These are phyloP conservation scores for Aspergillus asperescens DNA, from an alignment of 495 filamentous ascomycete species.

Conservation along the genomic window DNA sequence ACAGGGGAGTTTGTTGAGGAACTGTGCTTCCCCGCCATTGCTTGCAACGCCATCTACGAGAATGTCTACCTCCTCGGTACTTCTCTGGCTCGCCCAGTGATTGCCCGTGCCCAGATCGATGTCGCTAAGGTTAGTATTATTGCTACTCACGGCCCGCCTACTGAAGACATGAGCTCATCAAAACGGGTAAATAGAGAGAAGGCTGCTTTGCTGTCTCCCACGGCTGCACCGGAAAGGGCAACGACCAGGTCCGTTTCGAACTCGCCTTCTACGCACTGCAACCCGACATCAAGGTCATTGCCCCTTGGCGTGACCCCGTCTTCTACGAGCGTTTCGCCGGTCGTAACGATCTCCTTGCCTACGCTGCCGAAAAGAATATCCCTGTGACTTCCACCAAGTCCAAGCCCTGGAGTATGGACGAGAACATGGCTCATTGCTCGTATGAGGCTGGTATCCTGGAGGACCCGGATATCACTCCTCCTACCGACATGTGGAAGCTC, in stretches of 20 bases:
- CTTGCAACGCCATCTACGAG: constrained; percentile 83
- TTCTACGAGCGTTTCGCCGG: constrained; percentile 82
- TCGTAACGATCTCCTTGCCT: constrained; percentile 83
- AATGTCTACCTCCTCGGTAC: constrained; percentile 73
- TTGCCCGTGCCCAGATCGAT: constrained; percentile 73
- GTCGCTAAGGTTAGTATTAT: constrained; percentile 46
- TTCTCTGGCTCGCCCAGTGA: constrained; percentile 80
- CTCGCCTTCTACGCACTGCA: constrained; percentile 70
- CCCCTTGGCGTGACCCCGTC: constrained; percentile 78
- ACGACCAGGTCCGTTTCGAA: constrained; percentile 85
- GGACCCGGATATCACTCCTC: constrained; percentile 52
- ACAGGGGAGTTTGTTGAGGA: constrained; percentile 69
- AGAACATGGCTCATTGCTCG: constrained; percentile 81
- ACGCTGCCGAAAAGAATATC: constrained; percentile 70
- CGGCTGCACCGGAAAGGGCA: constrained; percentile 83
- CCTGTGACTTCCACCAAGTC: constrained; percentile 79
- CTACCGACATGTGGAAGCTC: constrained; percentile 78
- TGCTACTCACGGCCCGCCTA: background rate
- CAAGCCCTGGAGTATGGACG: constrained; percentile 64
- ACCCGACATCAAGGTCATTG: constrained; percentile 77
- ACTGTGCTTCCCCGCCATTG: constrained; percentile 78
- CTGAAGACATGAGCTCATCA: background rate
- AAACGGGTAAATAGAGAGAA: constrained; percentile 27
- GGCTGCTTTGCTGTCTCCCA: constrained; percentile 58
- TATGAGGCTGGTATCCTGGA: constrained; percentile 75